A percentile compares a stretch with the other conserved stretches of the same genome.
Conservation (phyloP, 2,329 filamentous ascomycete species). For the Leptoxyphium fumago region DNA sequence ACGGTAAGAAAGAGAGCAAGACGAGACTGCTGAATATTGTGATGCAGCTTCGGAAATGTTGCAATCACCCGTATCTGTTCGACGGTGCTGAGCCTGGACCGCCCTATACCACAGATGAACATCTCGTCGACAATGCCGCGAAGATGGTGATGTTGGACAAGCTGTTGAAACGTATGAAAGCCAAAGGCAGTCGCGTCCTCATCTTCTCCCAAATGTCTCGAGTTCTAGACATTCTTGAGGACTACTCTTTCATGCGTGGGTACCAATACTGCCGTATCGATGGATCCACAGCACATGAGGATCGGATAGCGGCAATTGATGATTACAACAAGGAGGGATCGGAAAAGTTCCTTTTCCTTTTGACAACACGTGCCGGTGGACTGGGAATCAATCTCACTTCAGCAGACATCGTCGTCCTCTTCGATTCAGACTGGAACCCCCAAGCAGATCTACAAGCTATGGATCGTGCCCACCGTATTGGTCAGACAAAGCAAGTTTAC, state of each 20-base stretch:
- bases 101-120: constrained; percentile 95
- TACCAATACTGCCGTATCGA: constrained; percentile 97
- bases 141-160: constrained; percentile 98
- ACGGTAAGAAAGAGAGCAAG: constrained; percentile 93
- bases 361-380: constrained; percentile 90
- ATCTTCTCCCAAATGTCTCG: constrained; percentile 99
- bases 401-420: constrained; percentile 90
- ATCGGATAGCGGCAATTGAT: constrained; percentile 93
- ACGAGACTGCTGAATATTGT: constrained; percentile 95
- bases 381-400: constrained; percentile 91
- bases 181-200: constrained; percentile 82
- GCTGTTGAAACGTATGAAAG: constrained; percentile 67
- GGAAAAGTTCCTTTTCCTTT: constrained; percentile 89
- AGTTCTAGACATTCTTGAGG: constrained; percentile 88
- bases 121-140: constrained; percentile 80
- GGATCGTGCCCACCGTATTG: constrained; percentile 96
- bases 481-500: constrained; percentile 93
- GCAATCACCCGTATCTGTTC: constrained; percentile 96
- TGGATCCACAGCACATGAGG: constrained; percentile 89
- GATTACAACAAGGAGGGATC: constrained; percentile 95
- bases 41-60: constrained; percentile 98
- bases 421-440: constrained; percentile 97
- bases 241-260: constrained; percentile 91
- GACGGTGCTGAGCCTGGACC: constrained; percentile 94
- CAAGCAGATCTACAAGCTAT: constrained; percentile 97